Percentiles rank a stretch among this genome's conserved stretches.
Conservation (phyloP, 495 filamentous ascomycete genomes). For the Choiromyces venosus region DNA sequence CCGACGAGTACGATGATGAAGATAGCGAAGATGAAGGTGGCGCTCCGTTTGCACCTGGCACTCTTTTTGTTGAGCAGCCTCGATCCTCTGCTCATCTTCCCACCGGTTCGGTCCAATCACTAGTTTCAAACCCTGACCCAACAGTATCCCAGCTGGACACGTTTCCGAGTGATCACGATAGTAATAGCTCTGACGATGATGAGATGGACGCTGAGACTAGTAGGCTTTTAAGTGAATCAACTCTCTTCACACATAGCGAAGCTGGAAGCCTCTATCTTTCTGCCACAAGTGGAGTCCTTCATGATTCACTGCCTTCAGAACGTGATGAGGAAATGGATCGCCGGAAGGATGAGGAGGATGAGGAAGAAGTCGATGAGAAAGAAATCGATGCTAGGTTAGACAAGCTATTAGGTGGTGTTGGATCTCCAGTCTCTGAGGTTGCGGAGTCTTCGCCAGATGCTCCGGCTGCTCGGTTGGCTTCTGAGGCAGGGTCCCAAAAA, state of each 20-base stretch:
- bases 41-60: conserved; percentile 24
- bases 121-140: conserved; percentile 15
- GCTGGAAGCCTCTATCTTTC: conserved; percentile 96
- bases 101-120: conserved; percentile 22
- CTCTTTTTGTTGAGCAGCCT: conserved; percentile 1
- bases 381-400: conserved; percentile 32
- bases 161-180: conserved; percentile 50
- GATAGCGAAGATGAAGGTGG: conserved; percentile 38
- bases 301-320: conserved; percentile 6
- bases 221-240: conserved; percentile 54
- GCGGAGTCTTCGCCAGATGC: background rate
- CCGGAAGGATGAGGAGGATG: conserved; percentile 24
- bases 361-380: conserved; percentile 39
- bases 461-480: conserved; percentile 24
- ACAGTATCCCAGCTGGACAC: conserved; percentile 28
- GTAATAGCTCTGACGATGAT: conserved; percentile 41
- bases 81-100: background rate
- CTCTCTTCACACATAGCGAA: conserved; percentile 80
- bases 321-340: conserved; percentile 21
- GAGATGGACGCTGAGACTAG: conserved; percentile 44
- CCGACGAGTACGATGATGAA: conserved; percentile 37
- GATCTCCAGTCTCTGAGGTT: background rate
- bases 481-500: conserved; percentile 17
- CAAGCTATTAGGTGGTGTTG: conserved; percentile 19
- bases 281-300: conserved; percentile 51